Conservation (phyloP, 768 basidiomycete genomes). For the Lentinula boryana region DNA sequence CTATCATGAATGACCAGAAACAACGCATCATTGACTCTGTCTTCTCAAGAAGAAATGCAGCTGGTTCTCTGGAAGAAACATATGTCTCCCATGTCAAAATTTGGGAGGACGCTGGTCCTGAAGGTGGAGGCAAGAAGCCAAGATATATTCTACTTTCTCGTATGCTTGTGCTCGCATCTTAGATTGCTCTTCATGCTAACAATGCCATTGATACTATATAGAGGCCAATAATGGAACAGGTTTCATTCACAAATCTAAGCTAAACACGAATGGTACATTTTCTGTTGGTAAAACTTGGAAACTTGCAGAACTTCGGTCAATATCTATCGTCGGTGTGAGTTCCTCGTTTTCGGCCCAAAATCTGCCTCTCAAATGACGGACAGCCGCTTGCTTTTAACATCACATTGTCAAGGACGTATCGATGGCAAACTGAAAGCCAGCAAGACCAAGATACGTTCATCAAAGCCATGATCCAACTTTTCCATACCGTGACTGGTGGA, state of each 20-base stretch:
- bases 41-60: constrained; percentile 66
- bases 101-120: constrained; percentile 76
- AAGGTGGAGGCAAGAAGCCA: constrained; percentile 72
- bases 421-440: constrained; percentile 78
- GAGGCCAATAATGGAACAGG: constrained; percentile 58
- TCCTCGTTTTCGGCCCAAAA: constrained; percentile 4
- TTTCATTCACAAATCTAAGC: constrained; percentile 93
- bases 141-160: constrained; percentile 89
- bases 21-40: constrained; percentile 79
- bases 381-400: constrained; percentile 71
- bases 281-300: constrained; percentile 98
- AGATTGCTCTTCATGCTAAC: background rate
- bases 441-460: constrained; percentile 73
- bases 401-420: constrained; percentile 84
- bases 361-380: constrained; percentile 10
- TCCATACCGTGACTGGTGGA: constrained; percentile 40
- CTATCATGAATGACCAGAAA: constrained; percentile 41
- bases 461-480: constrained; percentile 56
- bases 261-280: constrained; percentile 90
- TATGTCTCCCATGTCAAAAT: constrained; percentile 91
- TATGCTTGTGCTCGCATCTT: constrained; percentile 35
- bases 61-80: constrained; percentile 62
- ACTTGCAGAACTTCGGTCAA: constrained; percentile 69
- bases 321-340: constrained; percentile 75
- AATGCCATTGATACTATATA: constrained; percentile 17